Base-by-base conservation (phyloP, 345 rosid genomes). In the Aquilaria malaccensis region DNA sequence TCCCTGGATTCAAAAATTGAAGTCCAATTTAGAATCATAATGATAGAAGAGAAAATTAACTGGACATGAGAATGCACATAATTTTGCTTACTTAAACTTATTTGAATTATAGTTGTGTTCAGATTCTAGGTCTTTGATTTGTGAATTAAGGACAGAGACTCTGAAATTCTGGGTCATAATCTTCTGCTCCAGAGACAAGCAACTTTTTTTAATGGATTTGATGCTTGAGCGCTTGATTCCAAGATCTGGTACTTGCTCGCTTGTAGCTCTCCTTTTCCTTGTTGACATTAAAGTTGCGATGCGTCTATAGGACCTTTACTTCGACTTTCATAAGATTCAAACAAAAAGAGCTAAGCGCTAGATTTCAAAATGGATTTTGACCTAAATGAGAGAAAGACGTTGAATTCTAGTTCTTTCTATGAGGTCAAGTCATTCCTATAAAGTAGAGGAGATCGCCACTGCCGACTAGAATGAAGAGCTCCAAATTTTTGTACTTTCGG, bases 241-340 rank as follows among this genome's bases (percentile, higher is more conserved):
- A 90, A 64, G 11, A 75, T 32, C 73, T 67, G 76, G 30, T 77
- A 80, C 59, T 78, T 82, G 64, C 58, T 72, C 12, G 63, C 78
- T 71, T 84, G 91, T 63, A 76, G 33, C 51, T 83, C 89, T 67
- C 79, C 85, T 85, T 87, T 92, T 29, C 72, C 85, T 87, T 86
- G 75, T 64, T 33, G 56, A 56, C 47, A 48, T 30, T 33, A n/a
- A 7, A 45, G 7, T 9, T 3, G 30, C 45, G 10, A 43, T 15
- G 6, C 41, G 6, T 33, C 41, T 3, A 51, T 57, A 69, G 29
- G 45, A 52, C 9, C 45, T 47, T 54, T 43, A 10, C 46, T 3
- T 15, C 11, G 48, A 33, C 49, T 52, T 56, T 61, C 69, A 41
- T 49, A 51, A 51, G 9, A 59, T 63, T 13, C 72, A 70, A 41